Conservation (phyloP, 441 rosid species). For the Sinapis alba region DNA sequence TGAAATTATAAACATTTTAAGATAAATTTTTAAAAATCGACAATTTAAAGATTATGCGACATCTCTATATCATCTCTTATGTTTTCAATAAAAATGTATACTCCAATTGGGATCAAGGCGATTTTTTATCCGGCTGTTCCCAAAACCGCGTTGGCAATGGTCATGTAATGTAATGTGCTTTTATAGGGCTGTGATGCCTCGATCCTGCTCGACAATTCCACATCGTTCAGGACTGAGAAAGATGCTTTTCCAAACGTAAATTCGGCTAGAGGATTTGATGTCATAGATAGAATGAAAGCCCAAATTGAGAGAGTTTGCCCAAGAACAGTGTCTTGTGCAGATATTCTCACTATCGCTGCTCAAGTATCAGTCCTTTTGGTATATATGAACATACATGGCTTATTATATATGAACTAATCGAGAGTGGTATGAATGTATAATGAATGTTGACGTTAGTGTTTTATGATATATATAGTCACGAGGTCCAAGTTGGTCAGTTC, state of each 20-base stretch:
- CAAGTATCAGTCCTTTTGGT: conserved; percentile 52
- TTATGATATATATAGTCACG: conserved; percentile 41
- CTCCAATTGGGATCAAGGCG: background rate
- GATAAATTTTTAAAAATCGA: background rate
- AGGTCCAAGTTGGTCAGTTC: conserved; percentile 51
- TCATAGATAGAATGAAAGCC: conserved; percentile 53
- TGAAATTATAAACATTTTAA: background rate
- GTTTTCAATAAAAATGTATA: no score
- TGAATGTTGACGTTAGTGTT: background rate
- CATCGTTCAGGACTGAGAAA: conserved; percentile 56
- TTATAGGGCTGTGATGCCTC: conserved; percentile 72
- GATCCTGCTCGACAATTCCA: conserved; percentile 47
- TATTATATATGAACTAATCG: background rate
- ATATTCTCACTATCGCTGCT: conserved; percentile 54
- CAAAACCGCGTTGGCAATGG: background rate
- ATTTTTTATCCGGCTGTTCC: background rate
- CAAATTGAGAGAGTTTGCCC: conserved; percentile 52
- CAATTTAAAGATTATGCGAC: background rate
- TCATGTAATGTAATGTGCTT: background rate
- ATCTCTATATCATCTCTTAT: background rate
- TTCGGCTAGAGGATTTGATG: conserved; percentile 49
- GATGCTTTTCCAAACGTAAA: conserved; percentile 47
- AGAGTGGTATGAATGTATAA: background rate
- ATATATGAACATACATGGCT: background rate
- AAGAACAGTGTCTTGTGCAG: conserved; percentile 55